Evolutionary conservation across 306 rosid genomes (phyloP).

Genomic region (Astragalus membranaceus): DNA sequence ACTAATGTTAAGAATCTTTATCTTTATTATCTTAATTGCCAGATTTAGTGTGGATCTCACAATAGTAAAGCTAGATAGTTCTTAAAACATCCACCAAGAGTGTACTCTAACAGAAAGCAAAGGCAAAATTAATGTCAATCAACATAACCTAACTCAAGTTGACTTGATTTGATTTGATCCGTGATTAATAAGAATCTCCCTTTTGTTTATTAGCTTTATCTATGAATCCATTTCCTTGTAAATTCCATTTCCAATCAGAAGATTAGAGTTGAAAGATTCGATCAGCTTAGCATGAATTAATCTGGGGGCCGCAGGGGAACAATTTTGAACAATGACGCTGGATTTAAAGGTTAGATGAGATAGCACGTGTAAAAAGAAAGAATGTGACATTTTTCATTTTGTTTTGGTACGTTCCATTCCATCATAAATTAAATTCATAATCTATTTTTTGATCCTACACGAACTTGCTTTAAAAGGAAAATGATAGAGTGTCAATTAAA

Average conservation of each 20-base stretch:
- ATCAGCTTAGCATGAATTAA: neutral
- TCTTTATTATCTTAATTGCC: slow-evolving; percentile 7
- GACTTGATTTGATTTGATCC: neutral
- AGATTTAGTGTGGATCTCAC: slow-evolving; percentile 6
- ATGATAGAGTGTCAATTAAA: too few species aligned
- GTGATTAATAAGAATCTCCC: neutral
- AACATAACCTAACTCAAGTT: neutral
- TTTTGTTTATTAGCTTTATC: neutral
- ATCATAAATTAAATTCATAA: too few species aligned
- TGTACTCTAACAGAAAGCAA: neutral
- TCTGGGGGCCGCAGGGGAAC: neutral
- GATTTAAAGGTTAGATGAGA: too few species aligned
- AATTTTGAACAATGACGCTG: neutral
- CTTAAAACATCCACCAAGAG: neutral
- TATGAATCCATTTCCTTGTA: neutral
- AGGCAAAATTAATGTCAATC: neutral
- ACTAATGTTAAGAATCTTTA: slow-evolving; percentile 16
- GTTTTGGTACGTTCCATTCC: too few species aligned
- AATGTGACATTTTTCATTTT: too few species aligned
- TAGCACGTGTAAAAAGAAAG: too few species aligned
- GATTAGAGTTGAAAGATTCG: slow-evolving; percentile 6
- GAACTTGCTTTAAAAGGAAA: too few species aligned
- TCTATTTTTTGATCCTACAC: too few species aligned
- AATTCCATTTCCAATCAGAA: neutral
- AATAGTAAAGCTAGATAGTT: too few species aligned